Evolutionary conservation across 225 moss, liverwort and hornwort genomes (phyloP).

Genomic region (Antitrichia curtipendula): DNA sequence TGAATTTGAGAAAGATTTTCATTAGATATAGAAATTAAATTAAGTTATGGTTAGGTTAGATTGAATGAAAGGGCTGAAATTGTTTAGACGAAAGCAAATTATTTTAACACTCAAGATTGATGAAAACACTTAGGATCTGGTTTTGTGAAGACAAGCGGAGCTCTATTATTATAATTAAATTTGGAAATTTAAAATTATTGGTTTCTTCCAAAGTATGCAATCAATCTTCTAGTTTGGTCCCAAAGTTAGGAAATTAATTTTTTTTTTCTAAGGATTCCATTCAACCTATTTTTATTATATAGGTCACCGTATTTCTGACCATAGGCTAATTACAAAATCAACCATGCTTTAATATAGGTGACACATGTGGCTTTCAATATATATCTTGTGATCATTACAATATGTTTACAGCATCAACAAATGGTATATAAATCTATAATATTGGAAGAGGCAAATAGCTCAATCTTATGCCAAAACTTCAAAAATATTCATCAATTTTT

Average conservation of each 20-base stretch:
- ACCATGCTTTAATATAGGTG: no score
- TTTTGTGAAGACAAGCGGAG: fast-evolving
- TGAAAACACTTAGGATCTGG: fast-evolving
- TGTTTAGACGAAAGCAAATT: no score
- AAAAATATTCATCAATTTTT: fast-evolving
- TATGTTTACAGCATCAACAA: fast-evolving
- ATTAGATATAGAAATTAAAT: background rate
- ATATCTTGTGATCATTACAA: no score
- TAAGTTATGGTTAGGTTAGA: background rate
- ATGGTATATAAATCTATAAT: background rate
- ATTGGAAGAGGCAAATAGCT: fast-evolving
- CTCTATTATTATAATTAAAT: background rate
- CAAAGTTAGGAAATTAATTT: fast-evolving
- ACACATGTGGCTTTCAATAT: no score
- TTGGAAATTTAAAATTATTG: no score
- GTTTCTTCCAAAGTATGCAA: no score
- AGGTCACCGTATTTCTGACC: no score
- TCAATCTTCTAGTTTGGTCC: background rate
- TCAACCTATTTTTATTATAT: no score
- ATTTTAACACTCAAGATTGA: background rate
- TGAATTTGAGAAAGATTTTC: background rate
- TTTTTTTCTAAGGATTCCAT: no score
- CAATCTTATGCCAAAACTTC: background rate
- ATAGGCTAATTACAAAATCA: no score
- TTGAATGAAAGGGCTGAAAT: background rate